Evolutionary conservation across 805 yeast species (phyloP), one percentile per base, ranked within the genome.

Genomic region (Naumovozyma baii): DNA sequence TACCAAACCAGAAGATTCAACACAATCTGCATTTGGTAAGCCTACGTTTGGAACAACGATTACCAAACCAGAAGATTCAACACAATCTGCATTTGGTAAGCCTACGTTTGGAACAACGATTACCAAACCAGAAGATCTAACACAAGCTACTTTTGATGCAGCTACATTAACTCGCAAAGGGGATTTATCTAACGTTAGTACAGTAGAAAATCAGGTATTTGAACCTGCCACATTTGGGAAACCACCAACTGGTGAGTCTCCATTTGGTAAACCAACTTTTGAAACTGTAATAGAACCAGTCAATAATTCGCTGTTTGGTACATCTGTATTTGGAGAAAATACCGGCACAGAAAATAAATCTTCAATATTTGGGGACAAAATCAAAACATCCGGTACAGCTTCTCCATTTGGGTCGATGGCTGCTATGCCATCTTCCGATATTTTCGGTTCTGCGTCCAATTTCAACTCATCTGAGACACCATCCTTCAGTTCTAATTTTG

Each of bases 201-300:
- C 15, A 13, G 30, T 26, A 12, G 25, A 36, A 20, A 1, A 16
- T 9, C 19, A 4, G 14, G 22, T 16, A 4, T 14, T 12, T 17
- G 15, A 31, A 31, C 19, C n/a, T n/a, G 26, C 34, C 9, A 13
- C 36, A 10, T 36, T 36, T 31, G 38, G 40, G 26, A 31, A 20
- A 25, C 31, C 39, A 2, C 20, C 36, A 7, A 26, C 18, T 20
- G 35, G 34, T 29, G 26, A 22, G 26, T 36, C 62, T 13, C 39
- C 54, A 5, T 52, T 53, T 37, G 54, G 52, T 3, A 37, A 34
- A 25, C 41, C 51, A 25, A 28, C 47, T 3, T 46, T 46, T 33
- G 52, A 46, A 7, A 18, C 43, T 3, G 14, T 39, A n/a, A 18
- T 26, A 17, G 17, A n/a, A n/a, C n/a, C 34, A n/a, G 4, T 32